Conservation (phyloP, 1,139 yeast genomes). For the Wickerhamiella pararugosa region DNA sequence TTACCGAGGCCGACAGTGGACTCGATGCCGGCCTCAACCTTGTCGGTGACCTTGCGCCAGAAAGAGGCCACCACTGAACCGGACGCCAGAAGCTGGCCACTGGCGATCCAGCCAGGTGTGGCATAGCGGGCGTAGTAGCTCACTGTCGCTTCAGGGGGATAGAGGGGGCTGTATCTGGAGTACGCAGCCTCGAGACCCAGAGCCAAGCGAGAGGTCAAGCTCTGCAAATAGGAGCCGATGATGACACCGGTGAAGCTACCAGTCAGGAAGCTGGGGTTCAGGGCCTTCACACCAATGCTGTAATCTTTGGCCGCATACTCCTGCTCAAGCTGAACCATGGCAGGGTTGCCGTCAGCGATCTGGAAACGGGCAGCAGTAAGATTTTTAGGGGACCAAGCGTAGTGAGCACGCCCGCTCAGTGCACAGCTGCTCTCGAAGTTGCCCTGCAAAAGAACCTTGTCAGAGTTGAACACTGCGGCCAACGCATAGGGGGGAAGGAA, state of each 20-base stretch:
- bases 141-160: constrained; percentile 87
- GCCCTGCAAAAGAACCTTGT: constrained; percentile 78
- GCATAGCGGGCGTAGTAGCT: constrained; percentile 86
- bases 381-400: constrained; percentile 74
- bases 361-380: constrained; percentile 80
- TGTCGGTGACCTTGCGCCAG: constrained; percentile 97
- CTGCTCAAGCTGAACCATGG: constrained; percentile 93
- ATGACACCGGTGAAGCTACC: constrained; percentile 81
- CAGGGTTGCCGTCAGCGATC: constrained; percentile 76
- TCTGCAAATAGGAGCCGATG: constrained; percentile 81
- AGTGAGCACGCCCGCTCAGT: constrained; percentile 78
- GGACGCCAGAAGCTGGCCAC: constrained; percentile 88
- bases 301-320: constrained; percentile 85
- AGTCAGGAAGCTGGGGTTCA: constrained; percentile 70
- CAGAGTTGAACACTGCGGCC: constrained; percentile 80
- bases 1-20: constrained; percentile 69
- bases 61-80: constrained; percentile 81
- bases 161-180: constrained; percentile 56
- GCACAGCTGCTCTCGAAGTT: constrained; percentile 77
- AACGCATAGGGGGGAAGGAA: constrained; percentile 86
- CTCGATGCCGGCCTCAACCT: constrained; percentile 78
- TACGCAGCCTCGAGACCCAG: constrained; percentile 89
- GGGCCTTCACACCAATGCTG: constrained; percentile 74
- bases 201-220: constrained; percentile 68
- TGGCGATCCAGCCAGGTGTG: constrained; percentile 78